Evolutionary conservation across 2,329 filamentous ascomycete genomes (phyloP), one percentile per base, ranked within the genome.

Genomic region (Xylariaceae sp.): DNA sequence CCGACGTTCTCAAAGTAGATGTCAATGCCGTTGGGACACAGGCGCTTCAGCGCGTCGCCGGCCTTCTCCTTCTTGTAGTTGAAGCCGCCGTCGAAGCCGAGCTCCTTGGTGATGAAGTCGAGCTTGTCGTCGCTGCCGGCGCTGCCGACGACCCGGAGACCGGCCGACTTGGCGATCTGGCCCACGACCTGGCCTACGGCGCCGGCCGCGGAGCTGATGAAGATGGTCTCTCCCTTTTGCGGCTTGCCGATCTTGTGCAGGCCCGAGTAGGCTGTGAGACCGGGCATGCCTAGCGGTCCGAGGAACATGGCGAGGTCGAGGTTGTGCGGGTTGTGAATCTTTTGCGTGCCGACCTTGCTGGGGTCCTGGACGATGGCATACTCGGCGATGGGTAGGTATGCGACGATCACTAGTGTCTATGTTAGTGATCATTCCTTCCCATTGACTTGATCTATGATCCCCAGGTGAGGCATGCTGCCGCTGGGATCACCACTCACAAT

Each of bases 1-100:
- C 86, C 86, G 6, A 87, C 85, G 52, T 89, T 89, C 64, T 89
- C 86, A 57, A 83, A 90, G 69, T 89, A 89, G 60, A 89, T 88
- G 58, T 89, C 85, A 45, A 90, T 72, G 6, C 86, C 86, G 17
- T 87, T 63, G 1, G 85, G 84, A 1, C 83, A 83, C 6, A 89
- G 72, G 43, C 83, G 73, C 51, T 70, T 64, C 36, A 89, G 69
- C 0, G 83, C 84, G 31, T 82, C 79, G 1, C 65, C 60, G 3
- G 82, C 72, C 59, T 78, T 78, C 67, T 88, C 85, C 42, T 76
- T 87, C 73, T 87, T 88, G 71, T 89, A 89, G 69, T 89, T 89
- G 69, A 89, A 89, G 13, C 83, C 85, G 16, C 64, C 75, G 56
- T 89, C 83, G 59, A 89, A 89, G 19, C 73, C 72, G 26, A 89